phyloP scores from a whole-genome alignment of 371 early-diverging fungal species.

The Apophysomyces variabilis region DNA sequence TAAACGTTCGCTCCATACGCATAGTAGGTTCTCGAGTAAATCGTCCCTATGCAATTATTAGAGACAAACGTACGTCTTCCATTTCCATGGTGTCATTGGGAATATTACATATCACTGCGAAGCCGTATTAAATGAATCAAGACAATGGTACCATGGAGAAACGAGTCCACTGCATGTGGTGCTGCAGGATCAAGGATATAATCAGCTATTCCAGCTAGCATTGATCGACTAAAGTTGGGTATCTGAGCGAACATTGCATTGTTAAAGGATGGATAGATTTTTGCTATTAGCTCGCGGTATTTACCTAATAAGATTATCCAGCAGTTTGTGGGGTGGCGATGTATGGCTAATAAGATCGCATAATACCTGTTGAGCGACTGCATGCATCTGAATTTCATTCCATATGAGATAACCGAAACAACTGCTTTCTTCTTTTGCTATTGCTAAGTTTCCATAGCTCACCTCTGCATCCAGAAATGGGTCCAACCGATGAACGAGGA shows the following conservation, averaged over 20 bases:
- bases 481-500: conserved; percentile 24
- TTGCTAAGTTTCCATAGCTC: background rate
- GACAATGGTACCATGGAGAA: conserved; percentile 13
- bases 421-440: background rate
- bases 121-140: conserved; percentile 12
- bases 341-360: conserved; percentile 21
- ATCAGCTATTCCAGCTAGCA: conserved; percentile 15
- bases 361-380: conserved; percentile 24
- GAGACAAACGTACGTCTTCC: background rate
- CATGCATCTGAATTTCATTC: conserved; percentile 14
- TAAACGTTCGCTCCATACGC: background rate
- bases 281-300: background rate
- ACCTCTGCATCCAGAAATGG: conserved; percentile 20
- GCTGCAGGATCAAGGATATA: conserved; percentile 23
- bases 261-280: background rate
- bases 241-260: conserved; percentile 17
- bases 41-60: background rate
- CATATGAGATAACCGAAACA: too few relatives aligned
- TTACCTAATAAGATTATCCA: conserved; percentile 4
- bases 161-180: conserved; percentile 17
- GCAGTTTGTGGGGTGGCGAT: background rate
- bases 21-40: background rate
- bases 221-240: conserved; percentile 10
- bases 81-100: background rate
- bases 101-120: background rate